phyloP scores from a whole-genome alignment of 148 eudicot species.

The Fagopyrum homotropicum region DNA sequence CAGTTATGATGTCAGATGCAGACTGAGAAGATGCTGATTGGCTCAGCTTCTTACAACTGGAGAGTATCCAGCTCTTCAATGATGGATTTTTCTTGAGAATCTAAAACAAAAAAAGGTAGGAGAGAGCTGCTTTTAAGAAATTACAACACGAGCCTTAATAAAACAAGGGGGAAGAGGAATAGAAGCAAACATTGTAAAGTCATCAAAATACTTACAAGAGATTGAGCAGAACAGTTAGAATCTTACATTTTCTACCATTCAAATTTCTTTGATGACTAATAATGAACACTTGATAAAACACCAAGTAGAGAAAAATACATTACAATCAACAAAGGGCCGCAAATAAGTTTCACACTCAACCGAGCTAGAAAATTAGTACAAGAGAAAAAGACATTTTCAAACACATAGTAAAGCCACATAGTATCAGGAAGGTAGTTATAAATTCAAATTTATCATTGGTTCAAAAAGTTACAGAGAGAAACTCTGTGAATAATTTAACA shows the following conservation, averaged over 20 bases:
- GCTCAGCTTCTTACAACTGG: constrained; percentile 52
- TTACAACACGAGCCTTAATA: not conserved
- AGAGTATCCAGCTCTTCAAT: constrained; percentile 57
- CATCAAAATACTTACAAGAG: not conserved
- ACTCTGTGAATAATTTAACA: not conserved
- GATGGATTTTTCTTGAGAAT: constrained; percentile 52
- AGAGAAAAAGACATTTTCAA: not conserved
- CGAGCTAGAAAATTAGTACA: not conserved
- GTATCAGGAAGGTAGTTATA: not conserved
- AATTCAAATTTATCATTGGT: not conserved
- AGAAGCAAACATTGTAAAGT: not conserved
- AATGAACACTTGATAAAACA: not conserved
- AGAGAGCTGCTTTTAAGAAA: not conserved
- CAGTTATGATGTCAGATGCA: constrained; percentile 45
- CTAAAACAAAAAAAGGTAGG: constrained; percentile 34
- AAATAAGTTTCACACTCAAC: not conserved
- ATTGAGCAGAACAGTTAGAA: not conserved
- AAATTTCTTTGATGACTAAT: not conserved
- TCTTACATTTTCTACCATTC: not conserved
- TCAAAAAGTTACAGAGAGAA: not conserved
- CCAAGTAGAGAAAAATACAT: not conserved
- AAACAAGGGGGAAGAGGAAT: not conserved
- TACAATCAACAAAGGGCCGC: not conserved
- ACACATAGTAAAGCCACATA: not conserved
- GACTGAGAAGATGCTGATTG: constrained; percentile 54